Evolutionary conservation across 1,284 basidiomycete species (phyloP), one percentile per base, ranked within the genome.

Genomic region (Mycena sp.): DNA sequence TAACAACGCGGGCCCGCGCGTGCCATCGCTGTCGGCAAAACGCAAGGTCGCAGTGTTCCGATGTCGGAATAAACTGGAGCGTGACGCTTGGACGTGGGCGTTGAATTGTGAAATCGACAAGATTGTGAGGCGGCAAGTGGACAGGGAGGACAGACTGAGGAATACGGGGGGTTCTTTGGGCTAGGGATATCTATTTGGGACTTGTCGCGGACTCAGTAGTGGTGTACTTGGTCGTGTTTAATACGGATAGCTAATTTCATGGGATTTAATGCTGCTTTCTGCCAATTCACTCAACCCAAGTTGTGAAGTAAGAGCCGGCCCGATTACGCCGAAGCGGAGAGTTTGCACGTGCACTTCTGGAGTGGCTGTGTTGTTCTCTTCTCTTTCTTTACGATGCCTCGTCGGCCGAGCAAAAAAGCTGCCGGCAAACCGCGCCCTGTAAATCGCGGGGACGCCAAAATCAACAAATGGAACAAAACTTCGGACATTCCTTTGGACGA

Each of bases 11-110:
- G 63, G 67, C 72, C 44, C 67, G 30, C 69, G 67, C 37, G 60
- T 79, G 72, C 93, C 93, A 8, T 77, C 85, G 30, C 80, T 95
- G 59, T 87, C 87, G 14, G 84, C 86, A 60, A 91, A 91, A 78
- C 84, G 89, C 72, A 92, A 91, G 78, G 77, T 90, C 71, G 78
- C 88, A 25, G 86, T 95, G 6, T 92, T 94, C 77, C 88, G 91
- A 70, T 91, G 93, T 61, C 85, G 95, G 78, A 95, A 90, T 79
- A 90, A 89, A 78, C 82, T 96, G 57, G 95, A 96, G 80, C 84
- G 95, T 38, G 95, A 96, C 79, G 86, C 92, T 34, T 96, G 95
- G 95, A 95, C 94, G 77, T 95, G 93, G 89, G 93, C 93, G 20
- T 81, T 96, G 75, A 93, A 92, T 74, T 87, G 86, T 66, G 95